Evolutionary conservation across 1,284 basidiomycete genomes (phyloP), one percentile per base, ranked within the genome.

Genomic region (Sanghuangporus sanghuang): DNA sequence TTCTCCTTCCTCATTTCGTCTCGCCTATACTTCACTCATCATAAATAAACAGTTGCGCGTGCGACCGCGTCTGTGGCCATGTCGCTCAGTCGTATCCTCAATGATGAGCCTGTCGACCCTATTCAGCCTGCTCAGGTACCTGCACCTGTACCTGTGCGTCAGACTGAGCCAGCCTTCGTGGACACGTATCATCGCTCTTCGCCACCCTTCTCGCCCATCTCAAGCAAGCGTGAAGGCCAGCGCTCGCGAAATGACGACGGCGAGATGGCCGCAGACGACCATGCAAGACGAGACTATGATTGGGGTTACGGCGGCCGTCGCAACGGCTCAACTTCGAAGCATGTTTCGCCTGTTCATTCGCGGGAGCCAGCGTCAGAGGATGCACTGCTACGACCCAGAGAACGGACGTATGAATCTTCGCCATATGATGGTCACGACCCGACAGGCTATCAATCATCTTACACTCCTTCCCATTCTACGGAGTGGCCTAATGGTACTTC

Each of bases 81-180:
- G 72, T 74, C 73, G 53, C 71, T 74, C 63, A 70, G 69, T 56
- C 68, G 71, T 38, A 74, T 74, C 56, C 71, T 74, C 64, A 74
- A 74, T 64, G 68, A 73, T 62, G 70, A 70, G 65, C 70, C 67
- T 56, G 42, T 44, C 8, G 56, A 57, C 39, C 56, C 60, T 27
- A 52, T 54, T 8, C 44, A 57, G 36, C 50, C 63, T 42, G 61
- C 16, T 56, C 64, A 50, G 59, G 63, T 54, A 32, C 65, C 50
- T 16, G 59, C 63, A 44, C 61, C 65, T 5, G 62, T 61, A 32
- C 65, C 62, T 52, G 60, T 50, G 53, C 66, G 64, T 42, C 39
- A 36, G 14, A 40, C 60, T 23, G 64, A 65, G 14, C 59, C 59
- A 4, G 35, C 32, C 4, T 62, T 65, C 53, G 53, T 62, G n/a